These are phyloP conservation scores for Apiosordaria backusii DNA, from an alignment of 495 filamentous ascomycete species.

Conservation along the genomic window DNA sequence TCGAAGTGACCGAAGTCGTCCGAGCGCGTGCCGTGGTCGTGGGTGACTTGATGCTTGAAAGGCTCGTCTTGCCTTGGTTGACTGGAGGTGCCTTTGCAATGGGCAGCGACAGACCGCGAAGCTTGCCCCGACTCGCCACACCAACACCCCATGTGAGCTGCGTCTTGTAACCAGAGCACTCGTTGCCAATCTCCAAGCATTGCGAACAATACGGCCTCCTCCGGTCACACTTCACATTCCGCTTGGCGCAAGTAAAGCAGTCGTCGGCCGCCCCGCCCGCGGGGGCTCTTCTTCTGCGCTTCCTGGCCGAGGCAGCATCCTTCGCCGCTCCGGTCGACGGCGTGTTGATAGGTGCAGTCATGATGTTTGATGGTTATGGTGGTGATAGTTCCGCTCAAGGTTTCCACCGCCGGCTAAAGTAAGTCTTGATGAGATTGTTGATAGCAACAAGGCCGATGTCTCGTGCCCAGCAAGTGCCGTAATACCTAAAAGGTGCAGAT, in stretches of 20 bases:
- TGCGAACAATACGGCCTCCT: conserved; percentile 92
- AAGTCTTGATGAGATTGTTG: not conserved
- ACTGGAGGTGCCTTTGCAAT: conserved; percentile 69
- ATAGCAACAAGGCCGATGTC: not conserved
- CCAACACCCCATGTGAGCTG: conserved; percentile 97
- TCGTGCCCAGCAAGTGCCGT: not conserved
- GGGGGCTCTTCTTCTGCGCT: conserved; percentile 82
- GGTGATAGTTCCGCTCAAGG: not conserved
- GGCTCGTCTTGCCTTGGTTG: conserved; percentile 42
- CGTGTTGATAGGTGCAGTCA: conserved; percentile 46
- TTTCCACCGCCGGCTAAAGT: not conserved
- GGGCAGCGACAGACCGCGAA: conserved; percentile 82
- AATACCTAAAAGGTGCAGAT: not conserved
- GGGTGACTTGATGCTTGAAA: conserved; percentile 29
- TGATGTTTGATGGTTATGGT: conserved; percentile 21
- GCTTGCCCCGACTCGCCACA: conserved; percentile 92
- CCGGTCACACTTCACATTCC: conserved; percentile 81
- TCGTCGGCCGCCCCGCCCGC: conserved; percentile 89
- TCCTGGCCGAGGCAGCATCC: conserved; percentile 54
- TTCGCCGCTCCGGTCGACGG: conserved; percentile 39
- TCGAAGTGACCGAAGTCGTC: conserved; percentile 36
- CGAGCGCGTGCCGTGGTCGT: conserved; percentile 32
- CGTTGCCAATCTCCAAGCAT: conserved; percentile 85
- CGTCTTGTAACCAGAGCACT: conserved; percentile 96
- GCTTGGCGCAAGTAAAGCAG: conserved; percentile 89